Evolutionary conservation across 2,329 filamentous ascomycete species (phyloP).

Genomic region (Zymoseptoria brevis): DNA sequence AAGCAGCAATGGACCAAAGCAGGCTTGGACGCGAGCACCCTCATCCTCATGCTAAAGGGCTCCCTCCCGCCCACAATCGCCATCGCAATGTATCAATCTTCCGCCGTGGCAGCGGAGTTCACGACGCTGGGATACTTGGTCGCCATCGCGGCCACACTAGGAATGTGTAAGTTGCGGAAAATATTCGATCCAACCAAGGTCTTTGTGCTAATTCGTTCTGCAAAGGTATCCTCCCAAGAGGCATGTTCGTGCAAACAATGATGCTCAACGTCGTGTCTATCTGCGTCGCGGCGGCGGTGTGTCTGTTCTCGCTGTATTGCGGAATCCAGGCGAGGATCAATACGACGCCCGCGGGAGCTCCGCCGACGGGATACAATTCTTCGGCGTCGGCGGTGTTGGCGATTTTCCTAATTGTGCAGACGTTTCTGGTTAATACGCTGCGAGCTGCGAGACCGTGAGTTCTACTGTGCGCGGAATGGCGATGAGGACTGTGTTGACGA

Average conservation of each 20-base stretch:
- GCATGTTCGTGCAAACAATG: constrained; percentile 62
- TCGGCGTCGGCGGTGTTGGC: constrained; percentile 63
- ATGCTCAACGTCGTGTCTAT: constrained; percentile 50
- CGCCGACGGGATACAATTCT: constrained; percentile 53
- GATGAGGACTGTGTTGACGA: background rate
- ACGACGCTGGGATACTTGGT: constrained; percentile 54
- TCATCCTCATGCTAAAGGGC: constrained; percentile 30
- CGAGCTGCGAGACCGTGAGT: constrained; percentile 53
- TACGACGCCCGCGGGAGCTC: constrained; percentile 35
- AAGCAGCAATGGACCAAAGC: constrained; percentile 24
- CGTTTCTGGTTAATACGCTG: constrained; percentile 58
- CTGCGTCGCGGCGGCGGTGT: constrained; percentile 52
- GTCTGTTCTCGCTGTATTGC: constrained; percentile 55
- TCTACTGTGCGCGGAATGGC: background rate
- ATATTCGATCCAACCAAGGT: too few relatives aligned
- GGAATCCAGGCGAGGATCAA: constrained; percentile 57
- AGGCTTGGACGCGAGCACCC: constrained; percentile 25
- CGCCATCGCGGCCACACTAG: constrained; percentile 57
- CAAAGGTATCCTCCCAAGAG: constrained; percentile 52
- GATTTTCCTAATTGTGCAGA: constrained; percentile 63
- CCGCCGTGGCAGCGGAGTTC: constrained; percentile 44
- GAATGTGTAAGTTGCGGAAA: constrained; percentile 39
- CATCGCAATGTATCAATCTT: constrained; percentile 37
- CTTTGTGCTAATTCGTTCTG: background rate
- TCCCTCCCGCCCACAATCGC: constrained; percentile 29